phyloP scores from a whole-genome alignment of 2,329 filamentous ascomycete species.

The Fusarium floridanum region DNA sequence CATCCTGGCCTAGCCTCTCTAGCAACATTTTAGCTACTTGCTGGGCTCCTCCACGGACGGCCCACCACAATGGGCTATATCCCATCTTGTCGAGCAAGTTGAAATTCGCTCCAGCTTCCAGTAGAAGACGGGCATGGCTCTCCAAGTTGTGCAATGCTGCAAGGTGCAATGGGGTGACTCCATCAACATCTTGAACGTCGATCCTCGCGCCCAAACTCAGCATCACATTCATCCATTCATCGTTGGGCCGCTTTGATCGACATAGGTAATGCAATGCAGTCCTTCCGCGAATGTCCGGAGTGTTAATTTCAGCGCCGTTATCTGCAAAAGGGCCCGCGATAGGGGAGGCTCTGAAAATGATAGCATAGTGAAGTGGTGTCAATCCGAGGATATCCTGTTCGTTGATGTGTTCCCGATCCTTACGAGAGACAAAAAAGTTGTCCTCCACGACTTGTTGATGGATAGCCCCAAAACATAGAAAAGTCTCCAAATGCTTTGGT shows the following conservation, averaged over 20 bases:
- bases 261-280: not conserved
- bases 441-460: not conserved
- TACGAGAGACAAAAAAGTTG: too few relatives aligned
- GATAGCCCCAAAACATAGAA: not conserved
- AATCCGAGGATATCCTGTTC: not conserved
- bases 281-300: not conserved
- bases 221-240: not conserved
- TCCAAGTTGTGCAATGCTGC: not conserved
- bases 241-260: too few relatives aligned
- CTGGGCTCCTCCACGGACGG: not conserved
- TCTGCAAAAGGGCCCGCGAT: not conserved
- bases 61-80: not conserved
- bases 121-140: not conserved
- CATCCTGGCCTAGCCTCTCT: not conserved
- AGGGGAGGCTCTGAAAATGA: too few relatives aligned
- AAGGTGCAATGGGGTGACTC: not conserved
- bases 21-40: not conserved
- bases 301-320: not conserved
- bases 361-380: not conserved
- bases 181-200: not conserved
- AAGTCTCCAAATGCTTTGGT: not conserved
- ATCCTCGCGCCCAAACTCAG: not conserved
- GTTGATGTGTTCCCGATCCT: not conserved
- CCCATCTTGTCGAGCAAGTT: not conserved
- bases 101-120: not conserved